Percentiles rank a stretch among this genome's conserved stretches.
phyloP scores from a whole-genome alignment of 2,329 filamentous ascomycete genomes.

The Ophiostoma himal-ulmi region DNA sequence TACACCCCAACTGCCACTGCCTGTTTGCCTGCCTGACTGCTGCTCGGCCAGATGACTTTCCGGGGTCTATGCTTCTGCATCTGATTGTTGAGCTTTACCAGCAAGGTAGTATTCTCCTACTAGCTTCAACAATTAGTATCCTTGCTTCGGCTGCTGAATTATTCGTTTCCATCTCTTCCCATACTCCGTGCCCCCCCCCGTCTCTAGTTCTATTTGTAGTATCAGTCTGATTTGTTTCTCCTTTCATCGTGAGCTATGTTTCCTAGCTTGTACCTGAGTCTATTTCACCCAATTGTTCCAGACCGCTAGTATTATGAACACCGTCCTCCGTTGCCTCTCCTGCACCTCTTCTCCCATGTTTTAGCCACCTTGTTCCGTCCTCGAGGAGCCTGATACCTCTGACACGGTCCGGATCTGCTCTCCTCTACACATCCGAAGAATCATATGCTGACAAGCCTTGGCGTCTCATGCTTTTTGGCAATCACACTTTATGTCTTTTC shows the following conservation, averaged over 20 bases:
- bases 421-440: slow-evolving; percentile 31
- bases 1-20: background rate
- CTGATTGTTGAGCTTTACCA: slow-evolving; percentile 4
- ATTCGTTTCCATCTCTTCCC: background rate
- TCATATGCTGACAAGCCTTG: slow-evolving; percentile 7
- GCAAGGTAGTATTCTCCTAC: background rate
- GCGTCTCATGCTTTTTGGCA: slow-evolving; percentile 1
- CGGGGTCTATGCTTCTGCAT: background rate
- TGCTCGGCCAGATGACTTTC: background rate
- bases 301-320: background rate
- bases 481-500: slow-evolving; percentile 6
- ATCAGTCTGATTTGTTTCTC: background rate
- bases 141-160: background rate
- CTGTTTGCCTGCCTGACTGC: background rate
- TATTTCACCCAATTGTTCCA: background rate
- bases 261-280: background rate
- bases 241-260: background rate
- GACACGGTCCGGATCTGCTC: slow-evolving; percentile 36
- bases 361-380: slow-evolving; percentile 32
- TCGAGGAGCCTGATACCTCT: slow-evolving; percentile 33
- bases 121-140: background rate
- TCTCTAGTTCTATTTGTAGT: background rate
- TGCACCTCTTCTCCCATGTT: slow-evolving; percentile 26
- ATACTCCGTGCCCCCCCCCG: background rate
- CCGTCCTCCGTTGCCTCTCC: background rate